phyloP scores from a whole-genome alignment of 805 yeast genomes.

The Candida dendrica region DNA sequence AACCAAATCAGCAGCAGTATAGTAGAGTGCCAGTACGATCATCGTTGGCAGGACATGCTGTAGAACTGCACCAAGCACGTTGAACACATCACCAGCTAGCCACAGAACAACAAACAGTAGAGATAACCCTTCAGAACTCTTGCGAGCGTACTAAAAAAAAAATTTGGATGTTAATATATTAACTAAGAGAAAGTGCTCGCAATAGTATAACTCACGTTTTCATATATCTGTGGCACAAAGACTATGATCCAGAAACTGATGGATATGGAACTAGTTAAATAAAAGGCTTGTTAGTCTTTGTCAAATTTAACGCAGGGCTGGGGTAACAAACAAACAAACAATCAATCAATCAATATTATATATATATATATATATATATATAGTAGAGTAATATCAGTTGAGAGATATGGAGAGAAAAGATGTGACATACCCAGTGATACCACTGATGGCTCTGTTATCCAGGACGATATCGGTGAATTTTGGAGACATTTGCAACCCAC shows the following conservation, averaged over 20 bases:
- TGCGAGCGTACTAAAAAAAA: constrained; percentile 49
- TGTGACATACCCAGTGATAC: constrained; percentile 21
- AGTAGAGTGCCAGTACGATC: constrained; percentile 87
- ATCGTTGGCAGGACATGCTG: constrained; percentile 93
- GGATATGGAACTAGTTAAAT: constrained; percentile 64
- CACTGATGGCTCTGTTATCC: constrained; percentile 20
- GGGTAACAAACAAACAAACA: too few species aligned
- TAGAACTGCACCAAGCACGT: constrained; percentile 81
- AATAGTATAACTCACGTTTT: constrained; percentile 44
- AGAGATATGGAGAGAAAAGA: too few species aligned
- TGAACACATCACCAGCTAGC: constrained; percentile 92
- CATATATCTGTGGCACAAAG: constrained; percentile 94
- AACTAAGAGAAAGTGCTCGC: not conserved
- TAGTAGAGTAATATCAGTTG: too few species aligned
- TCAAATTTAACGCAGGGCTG: too few species aligned
- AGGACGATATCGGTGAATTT: constrained; percentile 12
- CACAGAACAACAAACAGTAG: constrained; percentile 80
- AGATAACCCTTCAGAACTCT: constrained; percentile 86
- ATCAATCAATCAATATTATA: too few species aligned
- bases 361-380: constrained; percentile 2
- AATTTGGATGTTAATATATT: too few species aligned
- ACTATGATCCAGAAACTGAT: constrained; percentile 97
- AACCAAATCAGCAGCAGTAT: constrained; percentile 84
- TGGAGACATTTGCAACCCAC: too few species aligned
- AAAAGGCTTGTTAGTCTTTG: not conserved